phyloP scores from a whole-genome alignment of 2,329 filamentous ascomycete genomes.

The Beauveria scarabaeidicola region DNA sequence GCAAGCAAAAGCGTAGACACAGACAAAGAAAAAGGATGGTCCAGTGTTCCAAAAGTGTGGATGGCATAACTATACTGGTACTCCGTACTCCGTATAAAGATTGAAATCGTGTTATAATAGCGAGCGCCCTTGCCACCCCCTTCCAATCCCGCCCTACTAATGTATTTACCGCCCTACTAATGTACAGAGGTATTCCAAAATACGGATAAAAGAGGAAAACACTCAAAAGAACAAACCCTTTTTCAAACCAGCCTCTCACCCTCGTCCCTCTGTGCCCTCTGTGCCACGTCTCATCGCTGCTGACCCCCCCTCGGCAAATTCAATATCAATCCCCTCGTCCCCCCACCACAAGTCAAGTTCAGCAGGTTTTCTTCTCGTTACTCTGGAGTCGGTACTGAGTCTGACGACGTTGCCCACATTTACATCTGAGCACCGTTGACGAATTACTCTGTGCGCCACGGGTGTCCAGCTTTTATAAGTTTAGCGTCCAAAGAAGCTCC shows the following conservation, averaged over 20 bases:
- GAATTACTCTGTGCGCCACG: slow-evolving; percentile 1
- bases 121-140: not conserved
- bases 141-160: not conserved
- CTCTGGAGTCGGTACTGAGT: no score
- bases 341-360: not conserved
- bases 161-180: not conserved
- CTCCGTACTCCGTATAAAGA: not conserved
- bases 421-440: not conserved
- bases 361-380: not conserved
- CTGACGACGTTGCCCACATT: slow-evolving; percentile 1
- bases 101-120: not conserved
- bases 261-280: not conserved
- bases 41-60: no score
- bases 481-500: not conserved
- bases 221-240: slow-evolving; percentile 5
- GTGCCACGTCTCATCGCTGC: slow-evolving; percentile 5
- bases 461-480: not conserved
- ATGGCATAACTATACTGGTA: not conserved
- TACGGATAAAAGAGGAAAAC: not conserved
- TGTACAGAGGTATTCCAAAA: no score
- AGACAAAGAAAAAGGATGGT: not conserved
- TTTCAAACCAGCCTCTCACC: no score
- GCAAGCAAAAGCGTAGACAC: not conserved
- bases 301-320: slow-evolving; percentile 1
- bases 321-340: slow-evolving; percentile 4